A percentile compares a stretch with the other conserved stretches of the same genome.
Conservation (phyloP, 139 green algal genomes). For the Gonium pectorale region DNA sequence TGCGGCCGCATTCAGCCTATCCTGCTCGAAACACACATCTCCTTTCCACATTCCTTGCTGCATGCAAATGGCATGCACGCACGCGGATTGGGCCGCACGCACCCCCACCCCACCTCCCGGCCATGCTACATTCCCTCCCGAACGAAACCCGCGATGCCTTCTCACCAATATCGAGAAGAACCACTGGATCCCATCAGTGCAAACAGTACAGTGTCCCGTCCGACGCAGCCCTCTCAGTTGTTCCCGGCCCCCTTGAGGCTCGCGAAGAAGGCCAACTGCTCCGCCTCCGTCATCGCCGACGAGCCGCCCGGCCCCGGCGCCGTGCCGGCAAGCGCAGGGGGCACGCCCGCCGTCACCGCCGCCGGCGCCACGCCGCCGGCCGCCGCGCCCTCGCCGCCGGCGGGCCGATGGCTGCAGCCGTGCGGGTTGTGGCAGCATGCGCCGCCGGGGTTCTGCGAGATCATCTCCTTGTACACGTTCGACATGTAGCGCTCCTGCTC, state of each 20-base stretch:
- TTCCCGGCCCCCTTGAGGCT: slow-evolving; percentile 20
- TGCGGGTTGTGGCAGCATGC: slow-evolving; percentile 7
- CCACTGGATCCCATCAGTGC: no score
- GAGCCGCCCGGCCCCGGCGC: background rate
- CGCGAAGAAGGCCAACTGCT: slow-evolving; percentile 44
- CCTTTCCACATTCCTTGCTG: no score
- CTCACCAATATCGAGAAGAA: no score
- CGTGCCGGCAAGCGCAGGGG: background rate
- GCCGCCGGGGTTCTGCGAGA: background rate
- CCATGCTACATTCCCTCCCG: no score
- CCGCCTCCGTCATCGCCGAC: slow-evolving; percentile 20
- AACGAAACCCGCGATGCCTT: no score
- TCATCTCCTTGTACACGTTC: slow-evolving; percentile 21
- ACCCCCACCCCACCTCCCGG: no score
- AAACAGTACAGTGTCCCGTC: no score
- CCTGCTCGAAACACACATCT: no score
- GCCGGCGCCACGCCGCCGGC: background rate
- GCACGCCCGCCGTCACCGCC: background rate
- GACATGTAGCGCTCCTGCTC: background rate
- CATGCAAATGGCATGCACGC: no score
- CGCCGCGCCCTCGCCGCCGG: background rate
- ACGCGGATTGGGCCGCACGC: no score
- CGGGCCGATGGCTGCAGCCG: slow-evolving; percentile 3
- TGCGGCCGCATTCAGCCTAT: no score
- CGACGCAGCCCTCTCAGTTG: no score